These are phyloP conservation scores for Ogataea pilisensis DNA, from an alignment of 805 yeast genomes.

Conservation along the genomic window DNA sequence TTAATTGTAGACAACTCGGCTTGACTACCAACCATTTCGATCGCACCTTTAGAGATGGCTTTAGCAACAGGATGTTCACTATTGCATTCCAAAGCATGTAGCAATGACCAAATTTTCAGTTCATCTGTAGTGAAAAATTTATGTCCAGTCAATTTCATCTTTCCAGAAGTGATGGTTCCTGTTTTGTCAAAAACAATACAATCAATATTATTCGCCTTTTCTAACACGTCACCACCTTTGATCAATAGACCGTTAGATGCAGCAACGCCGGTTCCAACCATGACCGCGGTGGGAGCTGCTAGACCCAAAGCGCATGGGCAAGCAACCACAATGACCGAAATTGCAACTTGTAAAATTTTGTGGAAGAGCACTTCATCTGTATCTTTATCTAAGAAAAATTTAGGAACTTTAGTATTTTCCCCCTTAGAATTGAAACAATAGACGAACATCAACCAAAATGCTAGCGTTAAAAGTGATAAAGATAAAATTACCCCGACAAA, in stretches of 20 bases:
- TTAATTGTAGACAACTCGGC: constrained; percentile 9
- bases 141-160: constrained; percentile 45
- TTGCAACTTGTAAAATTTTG: constrained; percentile 60
- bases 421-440: constrained; percentile 4
- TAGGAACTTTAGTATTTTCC: constrained; percentile 19
- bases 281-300: constrained; percentile 96
- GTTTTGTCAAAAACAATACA: constrained; percentile 88
- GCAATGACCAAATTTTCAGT: constrained; percentile 42
- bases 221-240: constrained; percentile 90
- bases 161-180: constrained; percentile 88
- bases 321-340: constrained; percentile 93
- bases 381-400: constrained; percentile 22
- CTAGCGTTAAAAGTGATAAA: constrained; percentile 64
- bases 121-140: constrained; percentile 21
- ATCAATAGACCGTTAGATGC: constrained; percentile 85
- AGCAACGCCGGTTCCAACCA: constrained; percentile 98
- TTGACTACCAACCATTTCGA: constrained; percentile 3
- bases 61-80: constrained; percentile 89
- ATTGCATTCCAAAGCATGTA: constrained; percentile 57
- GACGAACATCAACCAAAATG: constrained; percentile 49
- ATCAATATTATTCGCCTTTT: constrained; percentile 59
- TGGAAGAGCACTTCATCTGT: constrained; percentile 20
- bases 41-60: constrained; percentile 48
- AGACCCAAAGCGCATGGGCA: constrained; percentile 85
- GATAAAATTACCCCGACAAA: constrained; percentile 76